Evolutionary conservation across 768 basidiomycete genomes (phyloP).

Genomic region (Hirschioporus abietinus): DNA sequence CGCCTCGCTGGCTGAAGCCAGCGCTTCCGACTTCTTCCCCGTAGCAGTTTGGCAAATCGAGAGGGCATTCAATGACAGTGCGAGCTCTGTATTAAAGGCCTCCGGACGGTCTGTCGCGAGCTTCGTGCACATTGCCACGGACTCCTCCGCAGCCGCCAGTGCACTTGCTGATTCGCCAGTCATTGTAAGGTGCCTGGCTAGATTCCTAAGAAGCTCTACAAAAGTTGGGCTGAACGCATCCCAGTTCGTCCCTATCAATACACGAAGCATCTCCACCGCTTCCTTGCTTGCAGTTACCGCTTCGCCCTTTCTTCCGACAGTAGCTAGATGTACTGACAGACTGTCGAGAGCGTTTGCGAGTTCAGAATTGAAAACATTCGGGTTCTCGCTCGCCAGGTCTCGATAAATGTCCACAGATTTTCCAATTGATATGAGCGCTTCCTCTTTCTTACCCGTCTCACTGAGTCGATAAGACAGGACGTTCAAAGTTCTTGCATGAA

Average conservation of each 20-base stretch:
- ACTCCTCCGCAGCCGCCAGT: not conserved
- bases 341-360: constrained; percentile 10
- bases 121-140: not conserved
- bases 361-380: constrained; percentile 7
- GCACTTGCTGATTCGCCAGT: not conserved
- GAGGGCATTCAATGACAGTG: constrained; percentile 8
- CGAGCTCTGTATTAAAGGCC: constrained; percentile 9
- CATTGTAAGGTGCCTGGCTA: not conserved
- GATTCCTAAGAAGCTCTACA: not conserved
- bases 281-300: constrained; percentile 7
- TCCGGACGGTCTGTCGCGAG: not conserved
- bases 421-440: constrained; percentile 9
- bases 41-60: not conserved
- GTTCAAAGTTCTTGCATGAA: not conserved
- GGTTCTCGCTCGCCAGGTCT: not conserved
- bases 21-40: not conserved
- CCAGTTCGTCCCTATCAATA: not conserved
- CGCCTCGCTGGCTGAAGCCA: not conserved
- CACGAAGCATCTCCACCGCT: not conserved
- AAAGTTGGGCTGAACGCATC: not conserved
- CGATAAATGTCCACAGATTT: constrained; percentile 9
- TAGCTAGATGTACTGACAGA: constrained; percentile 7
- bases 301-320: constrained; percentile 5
- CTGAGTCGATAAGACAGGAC: constrained; percentile 8
- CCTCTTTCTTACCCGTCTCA: constrained; percentile 4